phyloP scores from a whole-genome alignment of 257 asterid genomes.

The Knoxia roxburghii region DNA sequence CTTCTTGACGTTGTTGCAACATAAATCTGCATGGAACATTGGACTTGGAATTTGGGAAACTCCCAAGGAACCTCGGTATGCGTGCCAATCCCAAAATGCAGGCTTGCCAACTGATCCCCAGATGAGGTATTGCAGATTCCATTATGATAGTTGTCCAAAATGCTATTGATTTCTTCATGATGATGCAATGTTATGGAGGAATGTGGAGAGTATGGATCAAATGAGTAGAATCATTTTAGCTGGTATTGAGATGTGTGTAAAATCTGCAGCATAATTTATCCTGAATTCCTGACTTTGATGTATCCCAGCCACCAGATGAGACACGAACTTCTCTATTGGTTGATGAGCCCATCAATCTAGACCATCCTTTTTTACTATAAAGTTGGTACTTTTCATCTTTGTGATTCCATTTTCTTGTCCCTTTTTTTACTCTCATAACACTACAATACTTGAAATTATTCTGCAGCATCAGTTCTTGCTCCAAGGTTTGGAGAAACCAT shows the following conservation, averaged over 20 bases:
- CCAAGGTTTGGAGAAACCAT: conserved; percentile 12
- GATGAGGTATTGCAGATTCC: background rate
- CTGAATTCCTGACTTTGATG: conserved; percentile 11
- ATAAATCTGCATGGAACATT: background rate
- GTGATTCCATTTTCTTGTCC: conserved; percentile 15
- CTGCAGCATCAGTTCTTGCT: background rate
- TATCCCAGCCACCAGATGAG: background rate
- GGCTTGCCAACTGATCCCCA: background rate
- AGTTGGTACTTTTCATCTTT: conserved; percentile 4
- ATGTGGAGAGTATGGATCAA: background rate
- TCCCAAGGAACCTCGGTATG: conserved; percentile 5
- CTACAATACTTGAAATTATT: background rate
- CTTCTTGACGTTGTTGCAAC: background rate
- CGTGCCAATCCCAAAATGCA: conserved; percentile 10
- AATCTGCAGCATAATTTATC: conserved; percentile 21
- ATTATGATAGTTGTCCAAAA: background rate
- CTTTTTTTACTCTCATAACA: background rate
- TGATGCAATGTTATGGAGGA: background rate
- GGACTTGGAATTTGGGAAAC: background rate
- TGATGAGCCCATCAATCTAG: conserved; percentile 5
- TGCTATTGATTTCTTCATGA: background rate
- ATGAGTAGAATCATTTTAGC: background rate
- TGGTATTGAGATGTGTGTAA: conserved; percentile 28
- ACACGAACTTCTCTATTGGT: conserved; percentile 7
- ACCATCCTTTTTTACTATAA: conserved; percentile 27